These are phyloP conservation scores for Ceratonia siliqua DNA, from an alignment of 306 rosid species.

Conservation along the genomic window DNA sequence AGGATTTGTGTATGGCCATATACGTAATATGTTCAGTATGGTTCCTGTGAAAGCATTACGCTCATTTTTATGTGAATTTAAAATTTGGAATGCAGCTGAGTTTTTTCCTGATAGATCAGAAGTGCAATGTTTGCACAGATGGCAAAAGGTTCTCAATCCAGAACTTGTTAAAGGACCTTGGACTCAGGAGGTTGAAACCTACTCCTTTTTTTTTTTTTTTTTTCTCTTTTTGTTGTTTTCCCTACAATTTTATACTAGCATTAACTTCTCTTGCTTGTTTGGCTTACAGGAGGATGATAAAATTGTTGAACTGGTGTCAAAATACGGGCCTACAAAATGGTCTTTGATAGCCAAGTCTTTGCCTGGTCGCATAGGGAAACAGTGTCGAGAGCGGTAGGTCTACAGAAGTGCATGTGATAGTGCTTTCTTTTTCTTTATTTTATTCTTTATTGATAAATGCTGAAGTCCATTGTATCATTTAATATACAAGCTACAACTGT, in stretches of 20 bases:
- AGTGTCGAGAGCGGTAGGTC: conserved; percentile 91
- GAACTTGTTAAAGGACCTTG: conserved; percentile 97
- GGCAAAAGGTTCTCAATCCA: conserved; percentile 99
- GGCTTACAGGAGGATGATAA: conserved; percentile 84
- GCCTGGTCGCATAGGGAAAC: conserved; percentile 99
- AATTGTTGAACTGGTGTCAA: conserved; percentile 76
- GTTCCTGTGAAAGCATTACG: conserved; percentile 26
- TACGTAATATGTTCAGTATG: background rate
- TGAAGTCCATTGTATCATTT: background rate
- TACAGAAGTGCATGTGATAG: conserved; percentile 10
- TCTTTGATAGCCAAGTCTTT: conserved; percentile 93
- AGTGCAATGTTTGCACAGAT: conserved; percentile 98
- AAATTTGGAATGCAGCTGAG: conserved; percentile 75
- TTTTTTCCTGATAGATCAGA: conserved; percentile 89
- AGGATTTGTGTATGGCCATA: conserved; percentile 4
- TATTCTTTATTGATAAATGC: conserved; percentile 9
- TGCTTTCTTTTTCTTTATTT: conserved; percentile 6
- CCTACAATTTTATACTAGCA: conserved; percentile 21
- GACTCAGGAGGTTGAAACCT: conserved; percentile 80
- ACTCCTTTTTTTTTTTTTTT: conserved; percentile 17
- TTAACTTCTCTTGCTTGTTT: conserved; percentile 34
- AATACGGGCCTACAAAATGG: conserved; percentile 94
- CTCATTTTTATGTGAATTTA: conserved; percentile 28
- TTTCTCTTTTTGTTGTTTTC: background rate
- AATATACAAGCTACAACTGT: conserved; percentile 4